Conservation (phyloP, 2,329 filamentous ascomycete species). For the Colletotrichum filicis region DNA sequence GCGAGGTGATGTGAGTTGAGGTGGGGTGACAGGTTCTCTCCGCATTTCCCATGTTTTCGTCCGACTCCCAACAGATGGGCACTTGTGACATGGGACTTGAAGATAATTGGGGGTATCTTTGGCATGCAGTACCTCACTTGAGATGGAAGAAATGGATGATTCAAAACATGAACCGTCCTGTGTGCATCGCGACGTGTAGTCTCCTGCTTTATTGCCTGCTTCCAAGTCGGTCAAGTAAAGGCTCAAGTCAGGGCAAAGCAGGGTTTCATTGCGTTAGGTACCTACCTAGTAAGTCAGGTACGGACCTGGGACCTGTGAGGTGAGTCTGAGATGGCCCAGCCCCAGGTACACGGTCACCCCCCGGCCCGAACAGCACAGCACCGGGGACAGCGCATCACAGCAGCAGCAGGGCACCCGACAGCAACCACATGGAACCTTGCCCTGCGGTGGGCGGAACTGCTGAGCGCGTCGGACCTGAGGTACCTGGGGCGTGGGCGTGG, state of each 20-base stretch:
- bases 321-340: not conserved
- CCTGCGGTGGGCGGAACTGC: too few species aligned
- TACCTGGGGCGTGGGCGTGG: not conserved
- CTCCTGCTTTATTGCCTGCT: not conserved
- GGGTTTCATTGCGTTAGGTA: not conserved
- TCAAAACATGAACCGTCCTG: too few species aligned
- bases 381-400: constrained; percentile 9
- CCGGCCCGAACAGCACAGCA: not conserved
- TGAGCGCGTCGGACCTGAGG: not conserved
- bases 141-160: too few species aligned
- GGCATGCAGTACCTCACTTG: not conserved
- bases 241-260: not conserved
- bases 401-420: not conserved
- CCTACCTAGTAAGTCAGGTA: not conserved
- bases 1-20: not conserved
- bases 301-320: not conserved
- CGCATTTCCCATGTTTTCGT: not conserved
- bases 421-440: not conserved
- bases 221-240: not conserved
- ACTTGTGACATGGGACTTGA: too few species aligned
- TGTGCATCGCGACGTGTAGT: not conserved
- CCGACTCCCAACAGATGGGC: not conserved
- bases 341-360: constrained; percentile 29
- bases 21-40: not conserved
- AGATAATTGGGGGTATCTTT: not conserved